phyloP scores from a whole-genome alignment of 2,329 filamentous ascomycete genomes.

The Colletotrichum camelliae region DNA sequence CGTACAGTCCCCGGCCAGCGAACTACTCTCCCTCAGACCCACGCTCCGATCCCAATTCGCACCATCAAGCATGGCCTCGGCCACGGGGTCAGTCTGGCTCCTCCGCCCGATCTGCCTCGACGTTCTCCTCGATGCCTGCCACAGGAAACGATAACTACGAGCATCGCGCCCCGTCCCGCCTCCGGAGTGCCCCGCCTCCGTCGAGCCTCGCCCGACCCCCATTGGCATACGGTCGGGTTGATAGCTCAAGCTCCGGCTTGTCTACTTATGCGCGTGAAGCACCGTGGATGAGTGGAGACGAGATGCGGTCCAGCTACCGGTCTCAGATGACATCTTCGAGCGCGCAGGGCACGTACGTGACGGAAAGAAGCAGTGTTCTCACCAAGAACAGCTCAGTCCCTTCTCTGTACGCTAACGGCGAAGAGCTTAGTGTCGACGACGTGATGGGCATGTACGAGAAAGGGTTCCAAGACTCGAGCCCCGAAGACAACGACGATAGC shows the following conservation, averaged over 20 bases:
- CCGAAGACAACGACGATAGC: conserved; percentile 33
- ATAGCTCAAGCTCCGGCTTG: conserved; percentile 40
- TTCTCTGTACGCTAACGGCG: conserved; percentile 59
- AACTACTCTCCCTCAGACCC: conserved; percentile 28
- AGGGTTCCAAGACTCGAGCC: conserved; percentile 56
- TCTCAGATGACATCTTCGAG: conserved; percentile 62
- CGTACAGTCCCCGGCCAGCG: conserved; percentile 33
- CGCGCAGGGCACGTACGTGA: conserved; percentile 67
- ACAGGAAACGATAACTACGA: conserved; percentile 47
- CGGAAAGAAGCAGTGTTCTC: conserved; percentile 81
- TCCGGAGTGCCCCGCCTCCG: conserved; percentile 31
- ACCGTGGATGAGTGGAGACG: conserved; percentile 55
- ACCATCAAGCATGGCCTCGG: conserved; percentile 42
- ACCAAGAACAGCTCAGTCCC: conserved; percentile 80
- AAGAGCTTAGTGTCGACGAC: conserved; percentile 68
- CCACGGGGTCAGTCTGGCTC: conserved; percentile 52
- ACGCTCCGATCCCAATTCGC: conserved; percentile 26
- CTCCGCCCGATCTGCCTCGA: conserved; percentile 51
- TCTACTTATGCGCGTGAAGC: conserved; percentile 37
- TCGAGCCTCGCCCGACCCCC: conserved; percentile 32
- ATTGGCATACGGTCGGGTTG: conserved; percentile 31
- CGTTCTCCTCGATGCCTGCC: conserved; percentile 48
- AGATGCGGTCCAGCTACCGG: conserved; percentile 60
- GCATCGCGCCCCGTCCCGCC: conserved; percentile 30
- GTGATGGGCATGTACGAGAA: conserved; percentile 74